phyloP scores from a whole-genome alignment of 805 yeast species.

The Candida insectalens region DNA sequence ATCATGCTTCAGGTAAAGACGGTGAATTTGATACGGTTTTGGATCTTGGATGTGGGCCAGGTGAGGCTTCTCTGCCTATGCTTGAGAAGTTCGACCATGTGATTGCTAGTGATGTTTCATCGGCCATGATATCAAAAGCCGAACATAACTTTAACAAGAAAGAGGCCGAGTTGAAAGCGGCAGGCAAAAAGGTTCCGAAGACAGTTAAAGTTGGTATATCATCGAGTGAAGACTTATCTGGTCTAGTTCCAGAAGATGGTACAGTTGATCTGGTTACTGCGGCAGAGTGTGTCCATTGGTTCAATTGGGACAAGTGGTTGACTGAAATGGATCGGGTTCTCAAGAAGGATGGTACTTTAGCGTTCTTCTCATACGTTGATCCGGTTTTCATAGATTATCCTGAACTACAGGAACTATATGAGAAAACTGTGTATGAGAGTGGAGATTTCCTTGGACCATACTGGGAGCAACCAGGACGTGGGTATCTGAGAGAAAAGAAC shows the following conservation, averaged over 20 bases:
- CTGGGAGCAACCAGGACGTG: conserved; percentile 85
- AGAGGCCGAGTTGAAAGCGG: conserved; percentile 1
- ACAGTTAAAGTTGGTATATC: conserved; percentile 8
- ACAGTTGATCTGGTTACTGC: conserved; percentile 56
- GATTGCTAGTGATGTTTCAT: conserved; percentile 37
- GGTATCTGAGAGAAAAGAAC: conserved; percentile 35
- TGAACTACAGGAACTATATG: conserved; percentile 43
- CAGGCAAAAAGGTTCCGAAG: conserved; percentile 1
- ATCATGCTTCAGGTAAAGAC: conserved; percentile 12
- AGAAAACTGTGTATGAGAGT: conserved; percentile 31
- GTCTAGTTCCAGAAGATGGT: conserved; percentile 11
- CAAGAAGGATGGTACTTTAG: conserved; percentile 38
- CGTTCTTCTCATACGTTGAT: conserved; percentile 75
- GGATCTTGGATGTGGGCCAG: conserved; percentile 56
- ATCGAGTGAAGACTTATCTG: conserved; percentile 16
- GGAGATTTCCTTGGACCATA: conserved; percentile 46
- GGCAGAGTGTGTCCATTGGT: conserved; percentile 90
- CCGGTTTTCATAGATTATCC: conserved; percentile 45
- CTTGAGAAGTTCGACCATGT: conserved; percentile 27
- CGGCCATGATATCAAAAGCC: conserved; percentile 38
- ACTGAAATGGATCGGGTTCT: conserved; percentile 26
- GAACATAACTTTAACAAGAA: conserved; percentile 5
- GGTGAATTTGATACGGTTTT: conserved; percentile 9
- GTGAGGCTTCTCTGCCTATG: conserved; percentile 38
- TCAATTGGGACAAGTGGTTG: conserved; percentile 24